Evolutionary conservation across 306 rosid species (phyloP), one percentile per base, ranked within the genome.

Genomic region (Glycine latifolia): DNA sequence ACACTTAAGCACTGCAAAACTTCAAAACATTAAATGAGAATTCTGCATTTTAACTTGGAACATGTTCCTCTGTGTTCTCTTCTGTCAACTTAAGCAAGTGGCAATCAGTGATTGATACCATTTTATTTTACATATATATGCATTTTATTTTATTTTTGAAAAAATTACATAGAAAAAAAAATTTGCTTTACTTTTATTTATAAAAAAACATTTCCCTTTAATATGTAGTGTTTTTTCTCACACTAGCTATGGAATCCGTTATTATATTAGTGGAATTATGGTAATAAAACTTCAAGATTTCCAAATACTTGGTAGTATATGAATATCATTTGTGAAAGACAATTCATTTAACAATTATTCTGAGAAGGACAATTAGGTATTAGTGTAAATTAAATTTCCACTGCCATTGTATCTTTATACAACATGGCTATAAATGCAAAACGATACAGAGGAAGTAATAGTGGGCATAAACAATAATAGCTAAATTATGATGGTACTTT

Each of bases 391-490:
- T 80, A 62, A 15, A 71, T 37, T 59, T 46, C 50, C 39, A n/a
- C 8, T 15, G 54, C 13, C 39, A 77, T 33, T 10, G 54, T 33
- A 68, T 41, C 43, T 72, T 54, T 3, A n/a, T 17, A 56, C 58
- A 76, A 71, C 14, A 69, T 46, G 76, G 53, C 41, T 73, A 77
- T 76, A 71, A 80, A 86, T 83, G 87, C 86, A 75, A 50, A 79
- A 63, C 58, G 50, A 86, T 33, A 46, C 0, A 17, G 52, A 26
- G 47, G 49, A 10, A 17, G 54, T 48, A 71, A 39, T 41, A 15
- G 79, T 35, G 79, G 62, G 75, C 78, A 70, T 65, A 26, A 44
- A 66, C 26, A 71, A 77, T 62, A 65, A 86, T 46, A 78, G 59
- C 73, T 1, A 75, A 72, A 16, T n/a, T n/a, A n/a, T n/a, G n/a